Evolutionary conservation across 2,329 filamentous ascomycete species (phyloP).

Genomic region (Penicillium corylophilum): DNA sequence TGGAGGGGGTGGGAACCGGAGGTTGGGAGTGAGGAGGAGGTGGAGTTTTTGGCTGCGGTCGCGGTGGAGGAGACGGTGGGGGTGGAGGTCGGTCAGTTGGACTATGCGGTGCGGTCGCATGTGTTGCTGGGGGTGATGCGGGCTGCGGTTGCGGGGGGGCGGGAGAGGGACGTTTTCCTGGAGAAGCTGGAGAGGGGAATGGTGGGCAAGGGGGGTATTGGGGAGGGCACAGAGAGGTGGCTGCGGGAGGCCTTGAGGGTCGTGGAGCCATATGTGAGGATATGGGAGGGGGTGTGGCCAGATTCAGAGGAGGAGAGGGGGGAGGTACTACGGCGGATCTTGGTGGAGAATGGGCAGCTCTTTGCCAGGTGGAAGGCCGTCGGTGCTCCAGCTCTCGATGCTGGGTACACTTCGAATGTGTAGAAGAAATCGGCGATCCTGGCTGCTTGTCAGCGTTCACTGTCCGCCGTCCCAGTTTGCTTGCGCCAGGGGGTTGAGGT

Average conservation of each 20-base stretch:
- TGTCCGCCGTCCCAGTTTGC: too few relatives aligned
- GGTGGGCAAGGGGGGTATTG: conserved; percentile 15
- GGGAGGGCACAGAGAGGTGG: conserved; percentile 16
- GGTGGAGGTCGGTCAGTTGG: conserved; percentile 17
- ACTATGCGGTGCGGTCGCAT: conserved; percentile 20
- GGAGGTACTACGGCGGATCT: conserved; percentile 20
- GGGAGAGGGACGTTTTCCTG: conserved; percentile 18
- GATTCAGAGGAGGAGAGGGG: conserved; percentile 17
- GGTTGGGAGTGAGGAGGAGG: conserved; percentile 22
- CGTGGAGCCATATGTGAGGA: conserved; percentile 19
- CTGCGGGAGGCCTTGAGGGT: conserved; percentile 17
- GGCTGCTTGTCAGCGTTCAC: too few relatives aligned
- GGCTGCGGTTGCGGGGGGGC: conserved; percentile 16
- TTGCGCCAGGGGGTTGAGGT: too few relatives aligned
- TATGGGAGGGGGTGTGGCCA: conserved; percentile 22
- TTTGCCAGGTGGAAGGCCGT: conserved; percentile 24
- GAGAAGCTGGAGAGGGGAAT: conserved; percentile 20
- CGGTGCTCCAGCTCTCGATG: too few relatives aligned
- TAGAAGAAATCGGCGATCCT: too few relatives aligned
- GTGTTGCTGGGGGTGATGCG: conserved; percentile 19
- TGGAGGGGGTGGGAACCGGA: conserved; percentile 24
- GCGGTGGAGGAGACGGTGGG: conserved; percentile 19
- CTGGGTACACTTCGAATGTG: too few relatives aligned
- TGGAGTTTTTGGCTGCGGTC: conserved; percentile 21
- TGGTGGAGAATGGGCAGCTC: conserved; percentile 26